Base-by-base conservation (phyloP, 805 yeast genomes). In the Candida ficus region DNA sequence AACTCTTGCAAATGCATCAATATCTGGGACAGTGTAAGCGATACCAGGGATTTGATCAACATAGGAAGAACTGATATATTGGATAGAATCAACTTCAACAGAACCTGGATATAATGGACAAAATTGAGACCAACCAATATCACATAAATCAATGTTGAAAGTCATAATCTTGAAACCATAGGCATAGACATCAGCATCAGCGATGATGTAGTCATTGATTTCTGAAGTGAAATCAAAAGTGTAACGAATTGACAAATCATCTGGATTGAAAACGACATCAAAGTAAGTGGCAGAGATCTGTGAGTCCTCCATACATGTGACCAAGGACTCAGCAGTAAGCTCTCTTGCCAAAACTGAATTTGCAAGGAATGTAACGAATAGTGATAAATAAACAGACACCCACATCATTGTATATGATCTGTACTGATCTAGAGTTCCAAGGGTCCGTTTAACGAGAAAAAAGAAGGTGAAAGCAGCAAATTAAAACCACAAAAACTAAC, bases 11-110 rank as follows among this genome's bases (percentile, higher is more conserved):
- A 61, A 53, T 3, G 57, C 99, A 57, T 93, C 99, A 50, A 93
- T 68, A 62, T 93, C 96, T 0, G 99, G 99, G 39, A 93, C 75
- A 1, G 91, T 79, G 63, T 76, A 90, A 2, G 96, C 93, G 46
- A 89, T 82, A 10, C 85, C 89, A 1, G 97, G 97, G 48, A 90
- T 76, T 57, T 67, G 61, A 27, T 66, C 58, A 21, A 72, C 76
- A 48, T 80, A 77, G 16, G 55, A 50, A 10, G 63, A 51, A 16
- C 77, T 61, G 21, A 81, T 69, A 47, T 84, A 77, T 59, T 78
- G 75, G 42, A 82, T 64, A 18, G 93, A 78, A 48, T 83, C 82
- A 38, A 90, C 73, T 52, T 84, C 86, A 56, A 90, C 75, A 29
- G 76, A 64, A 25, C 96, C 96, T 0, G 96, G 90, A 52, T 70